Percentiles rank a stretch among this genome's conserved stretches.
phyloP scores from a whole-genome alignment of 2,329 filamentous ascomycete genomes.

The Mycosphaerelloides madeirae region DNA sequence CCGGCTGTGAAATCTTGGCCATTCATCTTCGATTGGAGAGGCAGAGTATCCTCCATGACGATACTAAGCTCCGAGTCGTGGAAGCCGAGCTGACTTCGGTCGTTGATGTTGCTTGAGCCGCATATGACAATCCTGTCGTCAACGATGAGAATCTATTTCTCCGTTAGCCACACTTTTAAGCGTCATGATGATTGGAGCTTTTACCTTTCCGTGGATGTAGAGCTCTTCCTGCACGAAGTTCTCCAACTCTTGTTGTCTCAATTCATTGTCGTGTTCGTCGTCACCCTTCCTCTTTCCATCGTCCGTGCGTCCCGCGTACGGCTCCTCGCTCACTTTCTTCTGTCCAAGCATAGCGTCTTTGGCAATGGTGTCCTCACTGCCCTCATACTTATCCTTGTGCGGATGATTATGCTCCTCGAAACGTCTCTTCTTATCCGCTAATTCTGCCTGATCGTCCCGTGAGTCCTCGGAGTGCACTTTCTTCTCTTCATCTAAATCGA shows the following conservation, averaged over 20 bases:
- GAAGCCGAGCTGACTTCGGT: slow-evolving; percentile 78
- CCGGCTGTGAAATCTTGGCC: slow-evolving; percentile 72
- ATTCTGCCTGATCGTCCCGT: slow-evolving; percentile 10
- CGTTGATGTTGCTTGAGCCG: slow-evolving; percentile 68
- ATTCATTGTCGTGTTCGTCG: slow-evolving; percentile 33
- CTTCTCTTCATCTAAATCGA: slow-evolving; percentile 16
- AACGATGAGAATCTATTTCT: slow-evolving; percentile 58
- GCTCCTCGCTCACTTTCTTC: slow-evolving; percentile 60
- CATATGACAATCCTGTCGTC: slow-evolving; percentile 83
- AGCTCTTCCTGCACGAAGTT: slow-evolving; percentile 95
- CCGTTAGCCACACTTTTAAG: slow-evolving; percentile 10
- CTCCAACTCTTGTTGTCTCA: slow-evolving; percentile 69
- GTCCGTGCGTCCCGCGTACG: slow-evolving; percentile 60
- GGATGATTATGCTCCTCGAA: slow-evolving; percentile 20
- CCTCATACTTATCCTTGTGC: slow-evolving; percentile 28
- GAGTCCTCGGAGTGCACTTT: slow-evolving; percentile 18
- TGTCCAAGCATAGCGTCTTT: slow-evolving; percentile 76
- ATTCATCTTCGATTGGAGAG: slow-evolving; percentile 69
- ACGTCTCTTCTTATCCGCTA: slow-evolving; percentile 19
- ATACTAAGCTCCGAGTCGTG: slow-evolving; percentile 91
- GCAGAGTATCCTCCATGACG: slow-evolving; percentile 77
- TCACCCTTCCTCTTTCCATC: slow-evolving; percentile 18
- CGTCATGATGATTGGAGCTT: background rate
- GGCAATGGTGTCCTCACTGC: slow-evolving; percentile 54
- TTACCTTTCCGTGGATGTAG: slow-evolving; percentile 86